Evolutionary conservation across 148 eudicot species (phyloP).

Genomic region (Rhododendron mucronatum): DNA sequence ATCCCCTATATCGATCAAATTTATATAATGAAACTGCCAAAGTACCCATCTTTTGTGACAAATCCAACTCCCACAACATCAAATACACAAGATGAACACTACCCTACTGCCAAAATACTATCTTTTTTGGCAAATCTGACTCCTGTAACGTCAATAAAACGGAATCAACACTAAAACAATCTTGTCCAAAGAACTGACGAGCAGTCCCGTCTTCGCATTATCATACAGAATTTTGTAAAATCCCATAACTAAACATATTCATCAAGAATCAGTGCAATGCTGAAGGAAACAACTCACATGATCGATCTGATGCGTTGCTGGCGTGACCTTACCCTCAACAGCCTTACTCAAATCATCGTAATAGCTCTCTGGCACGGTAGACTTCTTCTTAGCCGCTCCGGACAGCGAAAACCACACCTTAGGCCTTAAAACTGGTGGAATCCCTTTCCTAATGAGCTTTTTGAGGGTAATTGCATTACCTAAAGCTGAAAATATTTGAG

Average conservation of each 20-base stretch:
- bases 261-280: background rate
- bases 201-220: background rate
- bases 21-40: background rate
- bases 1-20: background rate
- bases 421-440: constrained; percentile 75
- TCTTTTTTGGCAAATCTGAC: background rate
- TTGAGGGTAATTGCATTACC: constrained; percentile 68
- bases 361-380: constrained; percentile 82
- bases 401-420: constrained; percentile 81
- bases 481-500: constrained; percentile 59
- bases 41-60: background rate
- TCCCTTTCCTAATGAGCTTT: constrained; percentile 74
- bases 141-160: background rate
- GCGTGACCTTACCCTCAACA: constrained; percentile 62
- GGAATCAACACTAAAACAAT: background rate
- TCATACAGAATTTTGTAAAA: background rate
- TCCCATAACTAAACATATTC: background rate
- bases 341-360: constrained; percentile 65
- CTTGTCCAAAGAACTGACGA: background rate
- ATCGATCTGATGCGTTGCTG: constrained; percentile 91
- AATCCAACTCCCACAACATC: background rate
- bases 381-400: constrained; percentile 93
- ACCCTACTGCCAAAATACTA: background rate
- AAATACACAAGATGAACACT: background rate
- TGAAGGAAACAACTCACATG: constrained; percentile 49